Conservation (phyloP, 352 stramenopile genomes). For the Discostella stelligera region DNA sequence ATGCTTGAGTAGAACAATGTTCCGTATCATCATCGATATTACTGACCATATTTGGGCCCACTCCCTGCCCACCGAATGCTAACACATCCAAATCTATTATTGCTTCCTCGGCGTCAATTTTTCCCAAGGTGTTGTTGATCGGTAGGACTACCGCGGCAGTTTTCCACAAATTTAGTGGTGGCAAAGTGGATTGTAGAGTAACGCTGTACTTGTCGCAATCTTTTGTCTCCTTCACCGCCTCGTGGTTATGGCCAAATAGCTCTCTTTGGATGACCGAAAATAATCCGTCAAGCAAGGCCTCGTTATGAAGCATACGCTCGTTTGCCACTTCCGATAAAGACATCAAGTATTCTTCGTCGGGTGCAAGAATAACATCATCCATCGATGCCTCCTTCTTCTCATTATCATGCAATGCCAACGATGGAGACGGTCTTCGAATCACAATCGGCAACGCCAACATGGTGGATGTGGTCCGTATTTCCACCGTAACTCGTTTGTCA, state of each 20-base stretch:
- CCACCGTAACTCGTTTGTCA: slow-evolving; percentile 65
- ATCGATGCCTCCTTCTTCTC: background rate
- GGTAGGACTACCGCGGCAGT: slow-evolving; percentile 54
- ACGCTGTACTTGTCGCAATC: slow-evolving; percentile 19
- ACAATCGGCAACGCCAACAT: slow-evolving; percentile 59
- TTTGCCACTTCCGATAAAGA: slow-evolving; percentile 65
- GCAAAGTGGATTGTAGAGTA: slow-evolving; percentile 33
- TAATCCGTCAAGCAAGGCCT: slow-evolving; percentile 55
- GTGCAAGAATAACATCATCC: slow-evolving; percentile 21
- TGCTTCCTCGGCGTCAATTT: background rate
- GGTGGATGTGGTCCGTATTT: slow-evolving; percentile 58
- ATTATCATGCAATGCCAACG: background rate
- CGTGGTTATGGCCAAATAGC: slow-evolving; percentile 36
- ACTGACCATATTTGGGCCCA: slow-evolving; percentile 39
- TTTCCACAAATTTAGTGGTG: slow-evolving; percentile 72
- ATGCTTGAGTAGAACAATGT: background rate
- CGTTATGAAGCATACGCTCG: slow-evolving; percentile 61
- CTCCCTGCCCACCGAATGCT: slow-evolving; percentile 76
- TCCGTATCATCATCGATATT: background rate
- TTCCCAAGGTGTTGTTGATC: background rate
- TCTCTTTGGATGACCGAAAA: slow-evolving; percentile 42
- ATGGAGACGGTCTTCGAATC: slow-evolving; percentile 6
- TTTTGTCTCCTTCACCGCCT: background rate
- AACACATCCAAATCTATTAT: slow-evolving; percentile 50
- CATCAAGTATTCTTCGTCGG: slow-evolving; percentile 54